Evolutionary conservation across 2,329 filamentous ascomycete genomes (phyloP), one percentile per base, ranked within the genome.

Genomic region (Alternaria novae-zelandiae): DNA sequence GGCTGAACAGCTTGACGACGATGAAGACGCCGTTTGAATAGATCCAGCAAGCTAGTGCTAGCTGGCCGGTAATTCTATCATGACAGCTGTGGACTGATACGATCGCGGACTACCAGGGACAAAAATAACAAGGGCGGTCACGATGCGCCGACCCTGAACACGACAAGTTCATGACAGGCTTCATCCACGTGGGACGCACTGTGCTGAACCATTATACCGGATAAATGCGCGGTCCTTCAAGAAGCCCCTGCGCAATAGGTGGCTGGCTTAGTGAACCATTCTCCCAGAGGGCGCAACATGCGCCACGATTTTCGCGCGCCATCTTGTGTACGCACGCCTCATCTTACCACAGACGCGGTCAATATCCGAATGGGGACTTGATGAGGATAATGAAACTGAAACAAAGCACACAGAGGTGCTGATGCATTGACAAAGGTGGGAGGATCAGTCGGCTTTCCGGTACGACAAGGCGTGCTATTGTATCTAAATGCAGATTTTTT

Each of bases 11-110:
- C 65, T 72, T n/a, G 74, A 74, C 49, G 70, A 77, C 15, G 77
- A 79, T 15, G 78, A 80, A 61, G 78, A 80, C 46, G 70, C 74
- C 57, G 71, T 66, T 43, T 79, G 70, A 77, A 55, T 9, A 25
- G 43, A 57, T 36, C 10, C 30, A 32, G 17, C 50, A 53, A 15
- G 23, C n/a, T 23, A 17, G 47, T 47, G 25, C 26, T 59, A 32
- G 25, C 25, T 44, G 28, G 43, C 41, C 20, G 17, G 21, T 13
- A 41, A 44, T 55, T 59, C 17, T 54, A 68, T 45, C 32, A 58
- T 56, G 64, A 58, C 65, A 60, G 30, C 59, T 59, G 50, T 49
- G 64, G 65, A 49, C 49, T 53, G 55, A 65, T 67, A 69, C 64
- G 66, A 69, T 25, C 66, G 67, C 64, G 66, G 67, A 41, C 56